Evolutionary conservation across 441 rosid species (phyloP).

Genomic region (Jatropha podagrica): DNA sequence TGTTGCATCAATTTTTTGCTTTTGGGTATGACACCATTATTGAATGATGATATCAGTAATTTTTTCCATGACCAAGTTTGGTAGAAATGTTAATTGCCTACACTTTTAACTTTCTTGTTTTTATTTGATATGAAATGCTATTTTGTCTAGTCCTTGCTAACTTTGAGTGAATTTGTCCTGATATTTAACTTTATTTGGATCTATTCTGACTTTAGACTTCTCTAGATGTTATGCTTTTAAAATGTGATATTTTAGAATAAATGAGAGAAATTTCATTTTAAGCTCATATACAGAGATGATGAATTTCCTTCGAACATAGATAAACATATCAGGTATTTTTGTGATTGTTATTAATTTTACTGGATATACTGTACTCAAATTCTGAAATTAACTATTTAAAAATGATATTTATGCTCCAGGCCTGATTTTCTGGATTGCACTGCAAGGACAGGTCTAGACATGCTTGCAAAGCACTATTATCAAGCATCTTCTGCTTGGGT

Average conservation of each 20-base stretch:
- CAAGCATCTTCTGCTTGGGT: slow-evolving; percentile 94
- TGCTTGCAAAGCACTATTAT: slow-evolving; percentile 95
- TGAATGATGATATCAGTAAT: background rate
- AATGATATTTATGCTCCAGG: slow-evolving; percentile 42
- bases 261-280: background rate
- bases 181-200: slow-evolving; percentile 1
- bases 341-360: background rate
- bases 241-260: background rate
- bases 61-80: background rate
- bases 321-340: background rate
- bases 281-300: background rate
- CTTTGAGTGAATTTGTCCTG: background rate
- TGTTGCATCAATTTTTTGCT: background rate
- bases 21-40: background rate
- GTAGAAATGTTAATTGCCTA: background rate
- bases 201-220: slow-evolving; percentile 3
- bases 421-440: slow-evolving; percentile 96
- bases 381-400: background rate
- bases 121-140: background rate
- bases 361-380: background rate
- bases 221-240: background rate
- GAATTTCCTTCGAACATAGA: background rate
- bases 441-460: slow-evolving; percentile 92
- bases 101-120: background rate
- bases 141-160: background rate